phyloP scores from a whole-genome alignment of 2,329 filamentous ascomycete species.

The Huntiella abstrusa region DNA sequence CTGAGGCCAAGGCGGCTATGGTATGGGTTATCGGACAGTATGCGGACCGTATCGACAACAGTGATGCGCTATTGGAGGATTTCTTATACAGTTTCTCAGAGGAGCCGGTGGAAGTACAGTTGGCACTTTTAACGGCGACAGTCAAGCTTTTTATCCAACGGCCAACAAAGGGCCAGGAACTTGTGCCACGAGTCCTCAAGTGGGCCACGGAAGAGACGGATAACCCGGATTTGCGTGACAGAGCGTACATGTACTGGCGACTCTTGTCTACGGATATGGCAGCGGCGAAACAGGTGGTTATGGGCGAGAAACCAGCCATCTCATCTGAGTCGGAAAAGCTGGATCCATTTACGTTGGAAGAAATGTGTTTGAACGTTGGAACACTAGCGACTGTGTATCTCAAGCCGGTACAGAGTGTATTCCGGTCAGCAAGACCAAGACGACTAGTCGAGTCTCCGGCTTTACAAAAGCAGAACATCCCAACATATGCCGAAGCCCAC shows the following conservation, averaged over 20 bases:
- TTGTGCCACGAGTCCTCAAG: constrained; percentile 88
- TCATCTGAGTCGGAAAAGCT: constrained; percentile 91
- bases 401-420: constrained; percentile 93
- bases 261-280: constrained; percentile 81
- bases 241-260: constrained; percentile 99
- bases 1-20: constrained; percentile 95
- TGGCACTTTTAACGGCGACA: constrained; percentile 83
- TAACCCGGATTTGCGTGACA: constrained; percentile 85
- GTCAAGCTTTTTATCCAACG: constrained; percentile 97
- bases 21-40: constrained; percentile 99
- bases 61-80: constrained; percentile 80
- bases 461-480: constrained; percentile 53
- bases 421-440: constrained; percentile 68
- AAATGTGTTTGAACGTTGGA: constrained; percentile 92
- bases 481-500: constrained; percentile 32
- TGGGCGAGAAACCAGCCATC: constrained; percentile 94
- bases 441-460: constrained; percentile 69
- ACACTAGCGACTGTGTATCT: constrained; percentile 94
- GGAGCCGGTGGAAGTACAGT: constrained; percentile 86
- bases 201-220: constrained; percentile 99
- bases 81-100: constrained; percentile 88
- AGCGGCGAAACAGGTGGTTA: constrained; percentile 71
- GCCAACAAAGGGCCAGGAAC: constrained; percentile 79
- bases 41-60: constrained; percentile 92
- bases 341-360: constrained; percentile 77